phyloP scores from a whole-genome alignment of 2,329 filamentous ascomycete species.

The Pseudogymnoascus sp. region DNA sequence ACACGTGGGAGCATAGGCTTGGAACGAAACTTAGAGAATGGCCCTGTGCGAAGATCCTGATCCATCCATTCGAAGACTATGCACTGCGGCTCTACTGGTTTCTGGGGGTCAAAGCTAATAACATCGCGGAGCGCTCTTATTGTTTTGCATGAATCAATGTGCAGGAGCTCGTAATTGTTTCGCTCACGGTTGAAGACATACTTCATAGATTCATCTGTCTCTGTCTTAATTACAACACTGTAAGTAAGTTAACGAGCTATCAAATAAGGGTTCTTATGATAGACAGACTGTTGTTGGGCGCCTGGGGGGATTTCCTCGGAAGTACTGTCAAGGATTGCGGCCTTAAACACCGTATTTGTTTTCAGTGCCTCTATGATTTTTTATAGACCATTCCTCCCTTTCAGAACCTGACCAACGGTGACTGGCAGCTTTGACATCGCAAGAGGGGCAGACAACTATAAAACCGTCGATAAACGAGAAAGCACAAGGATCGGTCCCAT shows the following conservation, averaged over 20 bases:
- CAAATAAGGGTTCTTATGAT: not conserved
- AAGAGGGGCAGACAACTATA: not conserved
- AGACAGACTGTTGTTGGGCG: not conserved
- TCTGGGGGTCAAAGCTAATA: not conserved
- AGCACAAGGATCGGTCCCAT: not conserved
- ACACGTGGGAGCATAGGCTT: slow-evolving; percentile 14
- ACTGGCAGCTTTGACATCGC: not conserved
- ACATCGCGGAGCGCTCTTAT: slow-evolving; percentile 18
- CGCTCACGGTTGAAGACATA: slow-evolving; percentile 15
- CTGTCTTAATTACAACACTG: slow-evolving; percentile 18
- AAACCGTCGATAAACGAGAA: not conserved
- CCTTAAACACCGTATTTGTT: not conserved
- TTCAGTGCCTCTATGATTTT: not conserved
- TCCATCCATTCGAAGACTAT: slow-evolving; percentile 24
- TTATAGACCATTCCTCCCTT: not conserved
- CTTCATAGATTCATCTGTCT: slow-evolving; percentile 9
- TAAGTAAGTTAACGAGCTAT: slow-evolving; percentile 10
- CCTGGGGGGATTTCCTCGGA: not conserved
- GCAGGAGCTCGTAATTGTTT: slow-evolving; percentile 15
- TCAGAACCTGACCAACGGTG: slow-evolving; percentile 3
- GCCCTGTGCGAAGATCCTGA: slow-evolving; percentile 13
- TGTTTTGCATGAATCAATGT: slow-evolving; percentile 15
- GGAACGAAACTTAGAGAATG: slow-evolving; percentile 9
- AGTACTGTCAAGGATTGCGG: not conserved
- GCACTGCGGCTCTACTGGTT: slow-evolving; percentile 12